These are phyloP conservation scores for Xylaria castorea DNA, from an alignment of 495 filamentous ascomycete genomes.

Conservation along the genomic window DNA sequence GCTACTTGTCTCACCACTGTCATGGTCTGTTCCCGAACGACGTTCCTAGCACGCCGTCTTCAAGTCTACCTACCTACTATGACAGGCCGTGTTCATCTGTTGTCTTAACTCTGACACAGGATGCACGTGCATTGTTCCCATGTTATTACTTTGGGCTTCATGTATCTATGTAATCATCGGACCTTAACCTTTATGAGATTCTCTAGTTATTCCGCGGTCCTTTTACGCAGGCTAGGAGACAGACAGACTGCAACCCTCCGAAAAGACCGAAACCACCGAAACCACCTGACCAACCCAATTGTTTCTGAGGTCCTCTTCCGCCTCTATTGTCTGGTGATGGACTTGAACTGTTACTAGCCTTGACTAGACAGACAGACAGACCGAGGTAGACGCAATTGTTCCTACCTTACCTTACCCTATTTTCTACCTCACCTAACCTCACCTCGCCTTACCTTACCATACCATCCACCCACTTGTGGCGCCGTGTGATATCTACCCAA, in stretches of 20 bases:
- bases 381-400: background rate
- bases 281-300: background rate
- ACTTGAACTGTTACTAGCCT: background rate
- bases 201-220: background rate
- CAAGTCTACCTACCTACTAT: background rate
- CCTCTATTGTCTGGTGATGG: background rate
- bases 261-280: conserved; percentile 1
- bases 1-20: conserved; percentile 16
- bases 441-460: background rate
- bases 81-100: background rate
- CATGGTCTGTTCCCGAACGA: background rate
- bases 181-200: background rate
- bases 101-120: background rate
- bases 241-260: conserved; percentile 1
- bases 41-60: background rate
- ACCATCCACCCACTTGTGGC: conserved; percentile 2
- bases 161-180: conserved; percentile 10
- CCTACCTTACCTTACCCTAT: conserved; percentile 1
- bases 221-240: conserved; percentile 4
- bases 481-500: conserved; percentile 10
- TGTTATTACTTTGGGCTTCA: conserved; percentile 1
- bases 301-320: background rate
- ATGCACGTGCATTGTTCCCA: conserved; percentile 8
- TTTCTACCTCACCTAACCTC: background rate
- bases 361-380: background rate